Base-by-base conservation (phyloP, 1,284 basidiomycete genomes). In the Schizophyllum commune region DNA sequence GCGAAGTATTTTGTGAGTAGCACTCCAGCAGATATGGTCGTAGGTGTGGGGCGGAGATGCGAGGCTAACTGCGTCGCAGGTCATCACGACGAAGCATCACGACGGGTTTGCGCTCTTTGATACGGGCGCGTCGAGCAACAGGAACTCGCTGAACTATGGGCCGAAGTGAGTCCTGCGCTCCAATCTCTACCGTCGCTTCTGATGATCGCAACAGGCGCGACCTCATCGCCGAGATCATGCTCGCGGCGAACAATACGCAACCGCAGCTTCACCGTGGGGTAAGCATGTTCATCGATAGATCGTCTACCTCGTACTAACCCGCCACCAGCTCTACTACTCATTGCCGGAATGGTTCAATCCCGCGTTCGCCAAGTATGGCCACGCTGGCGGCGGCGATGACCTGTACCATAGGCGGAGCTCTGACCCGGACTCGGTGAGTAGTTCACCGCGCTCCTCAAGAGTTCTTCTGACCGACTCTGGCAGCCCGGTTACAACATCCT, bases 261-360 rank as follows among this genome's bases (percentile, higher is more conserved):
- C 83, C 83, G 0, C 60, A 78, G 21, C 65, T 85, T 34, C 77
- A 79, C 51, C 73, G 79, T 22, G 82, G 82, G 17, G 82, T 47
- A 8, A 47, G 39, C 39, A 13, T 17, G 13, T 47, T 11, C 4
- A 8, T 17, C 4, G 2, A 17, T 47, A 8, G 13, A 2, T 47
- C 39, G 2, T 47, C 2, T 3, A 13, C 8, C 9, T 47, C 39
- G 39, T 17, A 13, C 9, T 13, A 3, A 47, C 17, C 2, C 17
- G 39, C 39, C 39, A 5, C 4, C 3, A 47, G 39, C 39, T 80
- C 0, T 83, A 82, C 62, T 82, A 77, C 68, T 80, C 78, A 8
- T 66, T 82, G 60, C 80, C 82, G 0, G 81, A 84, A 66, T 83
- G 81, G 83, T 85, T 79, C 67, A 82, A 78, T 64, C 84, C 84